Evolutionary conservation across 805 yeast genomes (phyloP).

Genomic region (Isabelozyma heimii): DNA sequence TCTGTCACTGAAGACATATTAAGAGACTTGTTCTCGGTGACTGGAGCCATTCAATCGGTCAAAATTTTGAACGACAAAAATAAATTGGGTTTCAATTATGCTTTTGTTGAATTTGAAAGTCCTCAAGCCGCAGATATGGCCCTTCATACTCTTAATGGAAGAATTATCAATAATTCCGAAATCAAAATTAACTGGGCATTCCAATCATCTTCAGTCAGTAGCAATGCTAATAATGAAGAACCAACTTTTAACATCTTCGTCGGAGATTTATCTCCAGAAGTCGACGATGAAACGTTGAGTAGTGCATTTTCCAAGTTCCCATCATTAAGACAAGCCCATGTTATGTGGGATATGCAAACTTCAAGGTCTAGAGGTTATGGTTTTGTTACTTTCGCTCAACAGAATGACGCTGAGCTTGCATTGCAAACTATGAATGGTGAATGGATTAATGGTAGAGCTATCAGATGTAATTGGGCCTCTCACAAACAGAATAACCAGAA

Average conservation of each 20-base stretch:
- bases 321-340: conserved; percentile 77
- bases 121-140: conserved; percentile 63
- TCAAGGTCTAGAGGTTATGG: conserved; percentile 92
- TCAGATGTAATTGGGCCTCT: conserved; percentile 87
- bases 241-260: conserved; percentile 75
- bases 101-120: conserved; percentile 72
- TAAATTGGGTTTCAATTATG: conserved; percentile 70
- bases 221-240: conserved; percentile 35
- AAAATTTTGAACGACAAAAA: conserved; percentile 78
- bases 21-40: conserved; percentile 58
- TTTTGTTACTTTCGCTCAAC: conserved; percentile 71
- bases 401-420: conserved; percentile 71
- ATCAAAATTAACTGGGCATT: conserved; percentile 79
- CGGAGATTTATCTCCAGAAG: conserved; percentile 81
- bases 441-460: conserved; percentile 67
- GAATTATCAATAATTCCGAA: conserved; percentile 50
- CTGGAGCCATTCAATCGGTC: conserved; percentile 60
- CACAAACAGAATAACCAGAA: conserved; percentile 47
- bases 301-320: conserved; percentile 55
- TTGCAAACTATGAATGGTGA: conserved; percentile 72
- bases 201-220: conserved; percentile 69
- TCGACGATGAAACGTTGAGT: conserved; percentile 70
- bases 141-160: conserved; percentile 57
- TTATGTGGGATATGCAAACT: conserved; percentile 97
- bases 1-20: conserved; percentile 62